phyloP scores from a whole-genome alignment of 2,329 filamentous ascomycete genomes.

The Penicillium sp. region DNA sequence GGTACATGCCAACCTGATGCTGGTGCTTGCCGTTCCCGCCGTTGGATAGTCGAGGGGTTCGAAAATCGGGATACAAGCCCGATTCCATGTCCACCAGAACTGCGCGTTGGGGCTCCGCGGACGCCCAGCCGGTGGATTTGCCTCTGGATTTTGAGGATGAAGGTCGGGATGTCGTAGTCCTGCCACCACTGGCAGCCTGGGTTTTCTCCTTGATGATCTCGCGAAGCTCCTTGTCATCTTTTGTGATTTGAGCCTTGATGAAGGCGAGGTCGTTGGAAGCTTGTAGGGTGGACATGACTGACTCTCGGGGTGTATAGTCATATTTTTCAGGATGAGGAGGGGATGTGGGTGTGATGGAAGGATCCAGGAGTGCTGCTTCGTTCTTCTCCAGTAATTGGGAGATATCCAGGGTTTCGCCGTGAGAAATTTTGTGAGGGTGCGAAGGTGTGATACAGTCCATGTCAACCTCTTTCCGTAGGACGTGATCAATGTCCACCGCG shows the following conservation, averaged over 20 bases:
- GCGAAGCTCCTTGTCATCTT: constrained; percentile 70
- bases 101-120: constrained; percentile 47
- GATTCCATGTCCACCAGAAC: constrained; percentile 49
- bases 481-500: constrained; percentile 90
- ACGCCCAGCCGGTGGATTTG: constrained; percentile 31
- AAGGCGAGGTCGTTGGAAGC: constrained; percentile 61
- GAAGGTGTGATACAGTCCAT: constrained; percentile 96
- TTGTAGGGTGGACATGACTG: constrained; percentile 76
- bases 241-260: constrained; percentile 81
- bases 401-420: constrained; percentile 87
- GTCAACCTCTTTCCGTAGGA: constrained; percentile 96
- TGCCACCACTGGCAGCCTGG: constrained; percentile 37
- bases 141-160: constrained; percentile 30
- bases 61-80: constrained; percentile 37
- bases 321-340: constrained; percentile 65
- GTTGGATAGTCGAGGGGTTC: constrained; percentile 20
- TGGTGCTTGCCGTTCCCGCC: constrained; percentile 34
- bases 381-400: constrained; percentile 73
- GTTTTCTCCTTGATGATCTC: constrained; percentile 67
- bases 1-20: constrained; percentile 35
- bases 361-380: constrained; percentile 67
- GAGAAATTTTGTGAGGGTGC: constrained; percentile 74
- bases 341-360: constrained; percentile 58
- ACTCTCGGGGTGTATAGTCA: constrained; percentile 67
- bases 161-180: constrained; percentile 20